Evolutionary conservation across 345 rosid species (phyloP).

Genomic region (Eutrema heterophyllum): DNA sequence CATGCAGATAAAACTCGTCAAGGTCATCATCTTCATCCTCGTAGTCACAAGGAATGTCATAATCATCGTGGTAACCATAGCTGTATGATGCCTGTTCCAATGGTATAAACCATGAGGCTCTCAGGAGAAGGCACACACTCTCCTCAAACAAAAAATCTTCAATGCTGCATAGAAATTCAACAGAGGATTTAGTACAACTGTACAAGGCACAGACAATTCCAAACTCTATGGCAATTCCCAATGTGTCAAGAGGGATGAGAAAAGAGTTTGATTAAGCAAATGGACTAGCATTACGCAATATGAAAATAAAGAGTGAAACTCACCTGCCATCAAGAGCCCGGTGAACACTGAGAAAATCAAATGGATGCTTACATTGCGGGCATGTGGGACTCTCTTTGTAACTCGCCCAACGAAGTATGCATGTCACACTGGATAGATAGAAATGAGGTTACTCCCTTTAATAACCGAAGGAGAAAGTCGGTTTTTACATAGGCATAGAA

Average conservation of each 20-base stretch:
- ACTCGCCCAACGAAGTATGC: conserved; percentile 91
- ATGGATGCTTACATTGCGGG: conserved; percentile 95
- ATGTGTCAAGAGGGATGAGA: neutral
- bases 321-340: conserved; percentile 89
- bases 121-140: conserved; percentile 82
- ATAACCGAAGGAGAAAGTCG: neutral
- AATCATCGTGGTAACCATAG: conserved; percentile 29
- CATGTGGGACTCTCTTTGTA: conserved; percentile 60
- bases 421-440: conserved; percentile 56
- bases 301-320: neutral
- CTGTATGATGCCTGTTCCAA: conserved; percentile 43
- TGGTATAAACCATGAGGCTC: conserved; percentile 84
- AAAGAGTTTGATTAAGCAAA: neutral
- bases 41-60: conserved; percentile 38
- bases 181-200: neutral
- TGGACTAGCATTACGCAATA: neutral
- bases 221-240: neutral
- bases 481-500: neutral
- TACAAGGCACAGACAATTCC: neutral
- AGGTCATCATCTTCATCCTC: conserved; percentile 52
- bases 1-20: conserved; percentile 54
- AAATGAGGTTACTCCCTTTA: conserved; percentile 10
- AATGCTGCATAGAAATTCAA: conserved; percentile 42
- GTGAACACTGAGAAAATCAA: conserved; percentile 76
- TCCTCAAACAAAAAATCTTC: conserved; percentile 89